These are phyloP conservation scores for Actinomortierella wolfii DNA, from an alignment of 371 early-diverging fungal genomes.

Conservation along the genomic window DNA sequence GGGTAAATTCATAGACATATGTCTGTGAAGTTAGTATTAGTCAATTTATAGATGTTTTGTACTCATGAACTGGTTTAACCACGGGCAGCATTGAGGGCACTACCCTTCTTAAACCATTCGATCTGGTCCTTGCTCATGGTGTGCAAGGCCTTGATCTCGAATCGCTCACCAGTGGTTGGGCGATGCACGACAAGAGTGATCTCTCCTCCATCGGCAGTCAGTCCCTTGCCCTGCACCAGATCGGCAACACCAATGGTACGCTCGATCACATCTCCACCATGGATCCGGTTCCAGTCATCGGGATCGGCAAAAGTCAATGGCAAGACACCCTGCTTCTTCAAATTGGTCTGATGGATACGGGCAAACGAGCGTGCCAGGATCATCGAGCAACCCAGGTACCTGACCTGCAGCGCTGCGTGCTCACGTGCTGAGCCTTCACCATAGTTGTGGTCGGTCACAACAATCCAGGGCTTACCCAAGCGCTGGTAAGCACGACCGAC, in stretches of 20 bases:
- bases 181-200: slow-evolving; percentile 53
- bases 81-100: slow-evolving; percentile 76
- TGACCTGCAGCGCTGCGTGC: slow-evolving; percentile 95
- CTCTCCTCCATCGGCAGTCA: slow-evolving; percentile 66
- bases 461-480: slow-evolving; percentile 85
- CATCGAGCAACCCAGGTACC: slow-evolving; percentile 89
- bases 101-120: slow-evolving; percentile 93
- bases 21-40: no score
- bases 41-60: no score
- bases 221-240: slow-evolving; percentile 57
- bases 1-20: no score
- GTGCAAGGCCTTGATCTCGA: slow-evolving; percentile 70
- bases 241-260: slow-evolving; percentile 75
- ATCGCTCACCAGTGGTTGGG: slow-evolving; percentile 19
- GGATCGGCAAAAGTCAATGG: slow-evolving; percentile 90
- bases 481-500: slow-evolving; percentile 90
- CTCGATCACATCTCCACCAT: slow-evolving; percentile 79
- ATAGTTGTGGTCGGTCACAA: slow-evolving; percentile 95
- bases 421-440: slow-evolving; percentile 98
- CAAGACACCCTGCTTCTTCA: slow-evolving; percentile 98
- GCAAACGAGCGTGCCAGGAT: slow-evolving; percentile 94
- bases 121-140: slow-evolving; percentile 94
- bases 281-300: slow-evolving; percentile 80
- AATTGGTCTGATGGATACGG: slow-evolving; percentile 98
- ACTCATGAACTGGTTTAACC: no score